Evolutionary conservation across 345 rosid genomes (phyloP).

Genomic region (Salix arbutifolia): DNA sequence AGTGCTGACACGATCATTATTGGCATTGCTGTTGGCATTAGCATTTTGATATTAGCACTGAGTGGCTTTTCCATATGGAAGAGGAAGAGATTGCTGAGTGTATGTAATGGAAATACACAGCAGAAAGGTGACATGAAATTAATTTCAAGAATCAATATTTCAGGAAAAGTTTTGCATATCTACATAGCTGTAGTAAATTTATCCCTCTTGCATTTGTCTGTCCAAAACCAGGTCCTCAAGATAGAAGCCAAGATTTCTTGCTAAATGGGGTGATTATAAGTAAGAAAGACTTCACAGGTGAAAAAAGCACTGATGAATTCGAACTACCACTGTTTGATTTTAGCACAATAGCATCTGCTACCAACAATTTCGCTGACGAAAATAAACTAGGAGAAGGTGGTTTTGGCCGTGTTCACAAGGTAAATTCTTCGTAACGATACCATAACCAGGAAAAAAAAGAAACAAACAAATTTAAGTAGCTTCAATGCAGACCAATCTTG

Average conservation of each 20-base stretch:
- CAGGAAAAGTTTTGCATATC: neutral
- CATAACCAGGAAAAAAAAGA: neutral
- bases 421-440: slow-evolving; percentile 21
- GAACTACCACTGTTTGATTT: slow-evolving; percentile 56
- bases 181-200: neutral
- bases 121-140: slow-evolving; percentile 31
- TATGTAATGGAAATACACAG: slow-evolving; percentile 8
- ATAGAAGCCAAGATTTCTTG: slow-evolving; percentile 64
- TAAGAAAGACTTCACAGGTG: slow-evolving; percentile 47
- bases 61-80: slow-evolving; percentile 41
- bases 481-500: neutral
- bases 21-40: slow-evolving; percentile 44
- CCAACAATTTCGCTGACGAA: slow-evolving; percentile 41
- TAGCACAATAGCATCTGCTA: slow-evolving; percentile 38
- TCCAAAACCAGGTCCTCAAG: slow-evolving; percentile 32
- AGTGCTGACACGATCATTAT: slow-evolving; percentile 23
- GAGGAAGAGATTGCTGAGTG: slow-evolving; percentile 32
- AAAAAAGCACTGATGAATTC: slow-evolving; percentile 40
- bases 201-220: neutral
- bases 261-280: slow-evolving; percentile 53
- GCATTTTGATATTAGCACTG: slow-evolving; percentile 39
- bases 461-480: neutral
- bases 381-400: slow-evolving; percentile 69
- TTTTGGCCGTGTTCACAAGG: slow-evolving; percentile 82
- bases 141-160: neutral